Conservation (phyloP, 768 basidiomycete species). For the Naganishia vaughanmartiniae region DNA sequence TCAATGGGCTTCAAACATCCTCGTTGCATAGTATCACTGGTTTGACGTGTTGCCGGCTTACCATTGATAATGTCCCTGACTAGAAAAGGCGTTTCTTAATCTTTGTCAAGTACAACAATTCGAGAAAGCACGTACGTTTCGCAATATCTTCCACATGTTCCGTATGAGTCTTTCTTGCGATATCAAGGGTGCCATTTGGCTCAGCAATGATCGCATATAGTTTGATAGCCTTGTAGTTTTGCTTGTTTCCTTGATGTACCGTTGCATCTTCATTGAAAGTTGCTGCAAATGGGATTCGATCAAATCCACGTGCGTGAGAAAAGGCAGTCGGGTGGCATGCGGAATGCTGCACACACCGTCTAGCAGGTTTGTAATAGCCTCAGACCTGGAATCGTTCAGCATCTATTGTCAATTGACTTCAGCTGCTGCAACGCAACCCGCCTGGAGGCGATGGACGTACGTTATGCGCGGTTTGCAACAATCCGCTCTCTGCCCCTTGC, state of each 20-base stretch:
- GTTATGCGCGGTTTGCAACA: slow-evolving; percentile 64
- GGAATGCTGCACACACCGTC: slow-evolving; percentile 40
- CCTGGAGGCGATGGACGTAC: slow-evolving; percentile 53
- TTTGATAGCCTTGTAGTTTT: slow-evolving; percentile 67
- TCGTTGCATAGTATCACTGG: neutral
- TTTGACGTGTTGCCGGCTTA: neutral
- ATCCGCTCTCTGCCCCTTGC: slow-evolving; percentile 59
- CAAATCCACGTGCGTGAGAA: neutral
- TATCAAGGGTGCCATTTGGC: slow-evolving; percentile 78
- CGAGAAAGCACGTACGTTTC: slow-evolving; percentile 35
- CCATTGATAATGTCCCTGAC: slow-evolving; percentile 25
- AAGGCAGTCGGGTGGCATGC: neutral
- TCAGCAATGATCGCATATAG: slow-evolving; percentile 91
- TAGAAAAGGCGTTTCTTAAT: neutral
- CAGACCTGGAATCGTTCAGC: slow-evolving; percentile 70
- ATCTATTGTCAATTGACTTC: slow-evolving; percentile 56
- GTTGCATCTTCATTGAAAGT: slow-evolving; percentile 72
- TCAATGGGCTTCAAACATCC: neutral
- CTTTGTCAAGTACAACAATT: neutral
- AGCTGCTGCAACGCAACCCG: neutral
- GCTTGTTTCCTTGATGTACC: slow-evolving; percentile 59
- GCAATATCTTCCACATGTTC: slow-evolving; percentile 84
- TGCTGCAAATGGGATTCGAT: slow-evolving; percentile 32
- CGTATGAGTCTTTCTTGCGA: slow-evolving; percentile 89
- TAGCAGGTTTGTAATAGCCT: slow-evolving; percentile 63